Evolutionary conservation across 2,329 filamentous ascomycete species (phyloP), one percentile per base, ranked within the genome.

Genomic region (Coniochaeta hoffmannii): DNA sequence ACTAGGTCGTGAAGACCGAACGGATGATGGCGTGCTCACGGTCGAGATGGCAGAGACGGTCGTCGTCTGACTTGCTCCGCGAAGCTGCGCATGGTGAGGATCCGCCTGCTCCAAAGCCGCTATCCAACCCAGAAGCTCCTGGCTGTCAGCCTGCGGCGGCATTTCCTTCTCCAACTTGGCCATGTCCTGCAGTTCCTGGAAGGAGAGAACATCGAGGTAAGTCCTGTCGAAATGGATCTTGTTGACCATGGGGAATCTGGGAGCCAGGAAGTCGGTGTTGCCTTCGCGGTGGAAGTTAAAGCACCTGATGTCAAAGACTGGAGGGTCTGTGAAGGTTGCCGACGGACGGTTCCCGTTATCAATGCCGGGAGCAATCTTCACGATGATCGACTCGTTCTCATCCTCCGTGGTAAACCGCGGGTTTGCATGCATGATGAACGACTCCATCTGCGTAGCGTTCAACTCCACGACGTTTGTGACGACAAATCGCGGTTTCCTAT

Each of bases 261-360:
- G 80, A 57, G 85, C 86, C 74, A 83, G 90, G 63, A 88, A 91
- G 1, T 78, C 77, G 14, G 82, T 84, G 63, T 87, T 86, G 4
- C 82, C 79, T 2, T 81, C 78, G 64, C 86, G 89, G 57, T 90
- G 87, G 61, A 91, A 96, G 0, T 87, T 86, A 59, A 89, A 89
- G 54, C 90, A 92, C 24, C 88, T 77, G 57, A 96, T 74, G 62
- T 96, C 92, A 55, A 91, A 88, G 0, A 96, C 83, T 19, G 90
- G 80, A 0, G 90, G 90, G 0, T 77, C 74, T 7, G 77, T 79
- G 67, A 96, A 96, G 1, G 86, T 69, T 1, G 76, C 70, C 0
- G 76, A 73, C 59, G 80, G 71, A 56, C 71, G 58, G 63, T 74
- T 65, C 46, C 71, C 68, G 35, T 68, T 67, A 53, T 75, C 70